These are phyloP conservation scores for Biscogniauxia sp. DNA, from an alignment of 2,329 filamentous ascomycete genomes.

Conservation along the genomic window DNA sequence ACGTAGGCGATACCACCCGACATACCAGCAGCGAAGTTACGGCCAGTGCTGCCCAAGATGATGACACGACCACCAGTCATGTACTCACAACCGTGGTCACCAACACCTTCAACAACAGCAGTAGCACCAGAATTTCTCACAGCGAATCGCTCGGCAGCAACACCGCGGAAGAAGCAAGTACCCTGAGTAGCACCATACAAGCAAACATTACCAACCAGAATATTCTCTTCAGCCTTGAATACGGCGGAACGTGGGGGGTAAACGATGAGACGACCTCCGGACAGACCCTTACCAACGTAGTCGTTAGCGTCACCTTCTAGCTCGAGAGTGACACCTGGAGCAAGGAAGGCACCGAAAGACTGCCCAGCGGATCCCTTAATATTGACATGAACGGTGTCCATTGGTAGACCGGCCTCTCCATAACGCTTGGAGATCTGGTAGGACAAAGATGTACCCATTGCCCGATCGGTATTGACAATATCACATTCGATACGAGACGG, in stretches of 20 bases:
- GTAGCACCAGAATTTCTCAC: constrained; percentile 95
- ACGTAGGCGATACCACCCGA: constrained; percentile 96
- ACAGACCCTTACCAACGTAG: constrained; percentile 94
- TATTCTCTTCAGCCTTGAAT: constrained; percentile 95
- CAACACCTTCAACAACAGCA: constrained; percentile 93
- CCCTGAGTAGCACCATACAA: constrained; percentile 90
- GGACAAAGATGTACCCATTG: constrained; percentile 87
- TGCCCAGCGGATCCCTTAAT: constrained; percentile 96
- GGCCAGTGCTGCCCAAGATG: constrained; percentile 82
- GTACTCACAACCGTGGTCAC: constrained; percentile 97
- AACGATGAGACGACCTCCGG: constrained; percentile 87
- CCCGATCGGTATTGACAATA: constrained; percentile 93
- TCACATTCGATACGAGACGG: constrained; percentile 94
- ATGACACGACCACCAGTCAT: constrained; percentile 95
- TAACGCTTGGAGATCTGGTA: constrained; percentile 95
- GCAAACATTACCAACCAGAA: constrained; percentile 91
- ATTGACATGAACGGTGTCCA: constrained; percentile 93
- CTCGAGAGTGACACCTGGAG: constrained; percentile 89
- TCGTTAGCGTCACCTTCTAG: constrained; percentile 96
- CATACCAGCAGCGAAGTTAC: constrained; percentile 98
- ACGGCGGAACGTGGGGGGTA: constrained; percentile 88
- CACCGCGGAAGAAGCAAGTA: constrained; percentile 94
- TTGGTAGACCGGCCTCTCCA: constrained; percentile 81
- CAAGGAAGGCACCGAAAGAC: constrained; percentile 92
- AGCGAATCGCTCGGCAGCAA: constrained; percentile 93